phyloP scores from a whole-genome alignment of 164 flowering plant species.

The Stephania cephalantha region DNA sequence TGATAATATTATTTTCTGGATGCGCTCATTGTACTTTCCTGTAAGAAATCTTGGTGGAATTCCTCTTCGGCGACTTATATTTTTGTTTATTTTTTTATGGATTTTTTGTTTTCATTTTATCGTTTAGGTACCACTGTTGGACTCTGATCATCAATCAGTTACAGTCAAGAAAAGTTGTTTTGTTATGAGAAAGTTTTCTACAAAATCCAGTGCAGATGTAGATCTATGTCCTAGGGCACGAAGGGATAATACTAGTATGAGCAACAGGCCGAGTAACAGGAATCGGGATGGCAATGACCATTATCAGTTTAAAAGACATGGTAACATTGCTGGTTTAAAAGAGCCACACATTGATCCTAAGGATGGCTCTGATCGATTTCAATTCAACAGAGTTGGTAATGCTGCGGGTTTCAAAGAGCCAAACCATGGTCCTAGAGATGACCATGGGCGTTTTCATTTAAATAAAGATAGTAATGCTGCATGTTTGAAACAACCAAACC shows the following conservation, averaged over 20 bases:
- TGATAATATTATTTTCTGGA: neutral
- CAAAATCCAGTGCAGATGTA: constrained; percentile 26
- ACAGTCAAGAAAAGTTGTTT: constrained; percentile 21
- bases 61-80: neutral
- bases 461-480: too few relatives aligned
- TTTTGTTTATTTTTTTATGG: neutral
- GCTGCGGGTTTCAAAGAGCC: too few relatives aligned
- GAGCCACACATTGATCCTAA: constrained; percentile 59
- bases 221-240: neutral
- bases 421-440: too few relatives aligned
- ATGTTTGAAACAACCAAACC: too few relatives aligned
- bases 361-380: too few relatives aligned
- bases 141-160: constrained; percentile 22
- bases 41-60: neutral
- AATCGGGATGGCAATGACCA: constrained; percentile 30
- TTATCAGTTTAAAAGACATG: constrained; percentile 21
- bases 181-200: constrained; percentile 25
- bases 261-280: constrained; percentile 22
- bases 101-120: neutral
- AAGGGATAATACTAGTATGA: constrained; percentile 20
- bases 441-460: too few relatives aligned
- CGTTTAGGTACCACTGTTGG: constrained; percentile 25
- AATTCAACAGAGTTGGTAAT: too few relatives aligned
- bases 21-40: neutral
- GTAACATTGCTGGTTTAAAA: constrained; percentile 18